Evolutionary conservation across 2,329 filamentous ascomycete species (phyloP).

Genomic region (Plenodomus lindquistii): DNA sequence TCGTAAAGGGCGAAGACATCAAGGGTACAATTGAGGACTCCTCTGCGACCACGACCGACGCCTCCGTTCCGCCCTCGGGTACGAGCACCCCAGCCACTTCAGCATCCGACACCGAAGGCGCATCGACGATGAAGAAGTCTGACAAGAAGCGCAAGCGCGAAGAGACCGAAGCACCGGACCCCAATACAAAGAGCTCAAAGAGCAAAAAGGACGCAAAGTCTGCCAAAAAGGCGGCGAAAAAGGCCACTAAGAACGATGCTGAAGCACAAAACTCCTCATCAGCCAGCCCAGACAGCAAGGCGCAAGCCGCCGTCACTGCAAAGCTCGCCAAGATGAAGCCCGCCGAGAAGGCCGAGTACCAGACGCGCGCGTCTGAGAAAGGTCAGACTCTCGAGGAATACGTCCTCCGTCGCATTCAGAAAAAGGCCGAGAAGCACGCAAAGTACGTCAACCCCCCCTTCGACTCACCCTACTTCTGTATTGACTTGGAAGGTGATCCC

Average conservation of each 20-base stretch:
- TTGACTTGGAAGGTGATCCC: conserved; percentile 15
- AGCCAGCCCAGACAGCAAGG: neutral
- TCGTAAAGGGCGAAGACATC: conserved; percentile 80
- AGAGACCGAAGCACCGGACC: conserved; percentile 4
- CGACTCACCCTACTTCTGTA: conserved; percentile 10
- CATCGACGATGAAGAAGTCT: conserved; percentile 7
- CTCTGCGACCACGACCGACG: conserved; percentile 21
- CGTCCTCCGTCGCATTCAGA: conserved; percentile 38
- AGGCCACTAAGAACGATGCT: conserved; percentile 3
- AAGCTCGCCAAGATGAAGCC: conserved; percentile 34
- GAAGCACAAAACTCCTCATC: neutral
- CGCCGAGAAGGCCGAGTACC: conserved; percentile 36
- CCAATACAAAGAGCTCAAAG: conserved; percentile 22
- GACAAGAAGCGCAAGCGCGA: conserved; percentile 33
- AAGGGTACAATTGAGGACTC: conserved; percentile 66
- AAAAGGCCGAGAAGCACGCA: conserved; percentile 30
- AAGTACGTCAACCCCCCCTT: conserved; percentile 1
- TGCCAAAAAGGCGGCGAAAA: conserved; percentile 4
- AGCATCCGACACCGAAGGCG: conserved; percentile 23
- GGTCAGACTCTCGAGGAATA: conserved; percentile 44
- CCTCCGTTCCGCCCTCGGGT: conserved; percentile 18
- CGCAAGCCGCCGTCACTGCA: conserved; percentile 15
- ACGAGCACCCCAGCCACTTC: conserved; percentile 36
- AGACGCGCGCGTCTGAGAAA: conserved; percentile 42
- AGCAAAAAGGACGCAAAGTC: conserved; percentile 3